Percentiles rank a stretch among this genome's conserved stretches.
Conservation (phyloP, 768 basidiomycete species). For the Psilocybe cyanescens region DNA sequence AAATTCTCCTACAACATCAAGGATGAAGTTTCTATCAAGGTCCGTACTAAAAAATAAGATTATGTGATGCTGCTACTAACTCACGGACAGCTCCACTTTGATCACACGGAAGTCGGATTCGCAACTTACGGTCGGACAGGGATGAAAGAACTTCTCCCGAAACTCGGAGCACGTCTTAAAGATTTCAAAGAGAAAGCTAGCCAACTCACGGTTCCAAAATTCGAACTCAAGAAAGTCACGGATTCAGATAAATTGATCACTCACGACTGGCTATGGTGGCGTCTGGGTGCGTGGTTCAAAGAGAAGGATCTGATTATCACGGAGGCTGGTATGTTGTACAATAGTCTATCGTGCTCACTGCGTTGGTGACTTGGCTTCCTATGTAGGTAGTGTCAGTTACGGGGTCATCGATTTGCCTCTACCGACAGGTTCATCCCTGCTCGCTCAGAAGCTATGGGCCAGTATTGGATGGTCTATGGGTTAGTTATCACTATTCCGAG, state of each 20-base stretch:
- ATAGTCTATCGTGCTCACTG: neutral
- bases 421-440: slow-evolving; percentile 8
- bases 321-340: slow-evolving; percentile 8
- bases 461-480: slow-evolving; percentile 18
- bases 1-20: slow-evolving; percentile 14
- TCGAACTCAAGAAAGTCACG: slow-evolving; percentile 3
- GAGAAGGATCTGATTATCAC: slow-evolving; percentile 14
- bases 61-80: neutral
- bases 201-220: slow-evolving; percentile 10
- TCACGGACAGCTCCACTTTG: slow-evolving; percentile 9
- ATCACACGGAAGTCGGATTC: slow-evolving; percentile 14
- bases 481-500: neutral
- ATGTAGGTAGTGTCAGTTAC: slow-evolving; percentile 11
- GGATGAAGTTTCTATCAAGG: slow-evolving; percentile 6
- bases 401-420: slow-evolving; percentile 13
- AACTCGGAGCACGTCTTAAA: slow-evolving; percentile 9
- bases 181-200: slow-evolving; percentile 6
- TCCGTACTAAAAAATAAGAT: neutral
- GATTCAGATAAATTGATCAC: slow-evolving; percentile 9
- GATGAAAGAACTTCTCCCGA: slow-evolving; percentile 17
- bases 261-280: slow-evolving; percentile 16
- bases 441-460: slow-evolving; percentile 16
- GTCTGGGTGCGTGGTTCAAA: slow-evolving; percentile 11
- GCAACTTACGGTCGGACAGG: slow-evolving; percentile 11
- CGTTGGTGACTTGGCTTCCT: neutral